A percentile compares a stretch with the other conserved stretches of the same genome.
phyloP scores from a whole-genome alignment of 176 grass and related monocot genomes.

The Dactylis glomerata region DNA sequence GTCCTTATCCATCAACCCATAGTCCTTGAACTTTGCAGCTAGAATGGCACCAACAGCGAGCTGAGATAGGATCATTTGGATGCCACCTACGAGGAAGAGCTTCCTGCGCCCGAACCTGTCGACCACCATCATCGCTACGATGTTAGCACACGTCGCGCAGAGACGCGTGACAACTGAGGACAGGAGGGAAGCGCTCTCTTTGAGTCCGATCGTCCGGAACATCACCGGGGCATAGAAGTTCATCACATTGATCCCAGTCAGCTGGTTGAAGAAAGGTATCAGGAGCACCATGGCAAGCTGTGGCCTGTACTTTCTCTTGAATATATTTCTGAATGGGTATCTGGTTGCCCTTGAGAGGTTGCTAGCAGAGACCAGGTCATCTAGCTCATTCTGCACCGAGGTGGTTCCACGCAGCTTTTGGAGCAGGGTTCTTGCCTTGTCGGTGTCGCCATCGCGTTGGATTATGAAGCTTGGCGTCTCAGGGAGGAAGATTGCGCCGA shows the following conservation, averaged over 20 bases:
- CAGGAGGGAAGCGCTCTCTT: constrained; percentile 48
- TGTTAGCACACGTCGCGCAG: constrained; percentile 56
- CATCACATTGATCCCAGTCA: constrained; percentile 74
- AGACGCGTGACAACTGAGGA: constrained; percentile 54
- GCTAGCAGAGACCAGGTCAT: constrained; percentile 66
- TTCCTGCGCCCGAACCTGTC: constrained; percentile 64
- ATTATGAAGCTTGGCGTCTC: constrained; percentile 80
- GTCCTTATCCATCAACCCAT: constrained; percentile 44
- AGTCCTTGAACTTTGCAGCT: constrained; percentile 59
- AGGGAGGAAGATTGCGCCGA: constrained; percentile 67
- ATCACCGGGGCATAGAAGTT: constrained; percentile 69
- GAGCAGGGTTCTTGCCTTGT: constrained; percentile 49
- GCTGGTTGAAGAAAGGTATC: constrained; percentile 68
- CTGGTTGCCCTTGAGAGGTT: constrained; percentile 31
- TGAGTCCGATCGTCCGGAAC: constrained; percentile 67
- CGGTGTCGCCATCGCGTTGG: constrained; percentile 40
- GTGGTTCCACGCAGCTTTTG: constrained; percentile 65
- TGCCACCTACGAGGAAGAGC: constrained; percentile 52
- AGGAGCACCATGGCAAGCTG: constrained; percentile 64
- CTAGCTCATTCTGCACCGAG: constrained; percentile 62
- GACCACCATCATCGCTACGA: constrained; percentile 57
- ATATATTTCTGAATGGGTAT: constrained; percentile 52
- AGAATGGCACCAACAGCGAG: constrained; percentile 48
- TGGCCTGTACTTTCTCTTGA: constrained; percentile 67
- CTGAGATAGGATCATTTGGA: constrained; percentile 76